Percentiles rank a stretch among this genome's conserved stretches.
phyloP scores from a whole-genome alignment of 2,329 filamentous ascomycete species.

The Penicillium thymicola region DNA sequence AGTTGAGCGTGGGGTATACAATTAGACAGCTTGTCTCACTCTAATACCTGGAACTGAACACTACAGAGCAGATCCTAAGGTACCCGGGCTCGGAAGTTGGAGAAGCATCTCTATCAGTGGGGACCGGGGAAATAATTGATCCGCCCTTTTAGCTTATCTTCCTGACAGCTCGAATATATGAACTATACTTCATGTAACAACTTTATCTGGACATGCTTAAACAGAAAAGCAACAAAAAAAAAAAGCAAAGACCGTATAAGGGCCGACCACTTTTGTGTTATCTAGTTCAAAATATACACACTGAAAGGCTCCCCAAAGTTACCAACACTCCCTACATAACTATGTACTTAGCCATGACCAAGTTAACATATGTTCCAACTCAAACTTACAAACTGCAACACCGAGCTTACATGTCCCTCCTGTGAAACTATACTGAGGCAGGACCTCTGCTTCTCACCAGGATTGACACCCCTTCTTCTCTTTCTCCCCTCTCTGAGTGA shows the following conservation, averaged over 20 bases:
- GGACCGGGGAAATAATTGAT: constrained; percentile 15
- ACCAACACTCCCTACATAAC: background rate
- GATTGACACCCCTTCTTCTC: background rate
- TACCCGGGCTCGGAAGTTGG: constrained; percentile 3
- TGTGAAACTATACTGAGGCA: too few species aligned
- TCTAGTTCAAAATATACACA: background rate
- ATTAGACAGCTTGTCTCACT: background rate
- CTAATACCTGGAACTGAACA: background rate
- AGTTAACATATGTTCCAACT: background rate
- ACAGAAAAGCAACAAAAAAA: background rate
- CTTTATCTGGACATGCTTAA: background rate
- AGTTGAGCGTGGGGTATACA: background rate
- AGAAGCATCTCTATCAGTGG: constrained; percentile 13
- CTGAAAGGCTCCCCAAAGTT: background rate
- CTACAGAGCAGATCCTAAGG: background rate
- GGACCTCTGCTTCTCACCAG: background rate
- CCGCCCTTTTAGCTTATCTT: constrained; percentile 13
- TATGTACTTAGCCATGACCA: background rate
- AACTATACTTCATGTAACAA: background rate
- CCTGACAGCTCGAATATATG: background rate
- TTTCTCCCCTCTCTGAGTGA: background rate
- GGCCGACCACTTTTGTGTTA: background rate
- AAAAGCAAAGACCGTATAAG: background rate
- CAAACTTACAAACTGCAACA: background rate
- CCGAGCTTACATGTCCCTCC: too few species aligned